Percentiles rank a stretch among this genome's conserved stretches.
phyloP scores from a whole-genome alignment of 192 early-diverging fungal species.

The Tieghemiomyces parasiticus region DNA sequence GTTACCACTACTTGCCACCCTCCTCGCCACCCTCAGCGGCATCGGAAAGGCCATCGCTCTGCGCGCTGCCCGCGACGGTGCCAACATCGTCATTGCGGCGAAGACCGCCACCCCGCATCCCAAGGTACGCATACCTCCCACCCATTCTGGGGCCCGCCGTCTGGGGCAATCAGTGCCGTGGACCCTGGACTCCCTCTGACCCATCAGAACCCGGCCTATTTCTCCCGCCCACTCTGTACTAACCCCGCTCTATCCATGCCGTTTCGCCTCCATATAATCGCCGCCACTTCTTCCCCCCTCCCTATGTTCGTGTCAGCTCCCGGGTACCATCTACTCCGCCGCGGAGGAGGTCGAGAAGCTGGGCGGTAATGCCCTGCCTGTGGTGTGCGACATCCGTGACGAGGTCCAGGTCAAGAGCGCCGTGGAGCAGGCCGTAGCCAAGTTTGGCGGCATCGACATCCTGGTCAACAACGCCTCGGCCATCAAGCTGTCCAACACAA shows the following conservation, averaged over 20 bases:
- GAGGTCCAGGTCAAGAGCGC: slow-evolving; percentile 56
- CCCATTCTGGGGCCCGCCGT: no score
- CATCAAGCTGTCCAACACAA: slow-evolving; percentile 47
- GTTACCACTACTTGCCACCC: background rate
- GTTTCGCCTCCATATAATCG: no score
- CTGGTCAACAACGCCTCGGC: slow-evolving; percentile 71
- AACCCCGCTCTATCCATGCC: no score
- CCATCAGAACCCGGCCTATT: no score
- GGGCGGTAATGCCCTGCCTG: slow-evolving; percentile 58
- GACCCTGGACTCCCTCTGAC: no score
- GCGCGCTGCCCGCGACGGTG: slow-evolving; percentile 47
- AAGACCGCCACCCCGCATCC: slow-evolving; percentile 56
- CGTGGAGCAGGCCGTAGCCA: slow-evolving; percentile 41
- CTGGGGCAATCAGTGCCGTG: no score
- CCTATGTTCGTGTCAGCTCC: slow-evolving; percentile 41
- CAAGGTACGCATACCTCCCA: slow-evolving; percentile 35
- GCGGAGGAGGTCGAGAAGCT: slow-evolving; percentile 55
- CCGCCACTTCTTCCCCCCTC: no score
- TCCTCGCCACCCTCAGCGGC: slow-evolving; percentile 23
- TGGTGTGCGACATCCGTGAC: slow-evolving; percentile 73
- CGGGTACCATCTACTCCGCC: slow-evolving; percentile 69
- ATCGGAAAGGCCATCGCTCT: slow-evolving; percentile 67
- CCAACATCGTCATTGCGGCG: slow-evolving; percentile 54
- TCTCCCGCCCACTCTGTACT: no score
- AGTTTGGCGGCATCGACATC: slow-evolving; percentile 72